Evolutionary conservation across 2,329 filamentous ascomycete species (phyloP), one percentile per base, ranked within the genome.

Genomic region (Ceratocystis smalleyi): DNA sequence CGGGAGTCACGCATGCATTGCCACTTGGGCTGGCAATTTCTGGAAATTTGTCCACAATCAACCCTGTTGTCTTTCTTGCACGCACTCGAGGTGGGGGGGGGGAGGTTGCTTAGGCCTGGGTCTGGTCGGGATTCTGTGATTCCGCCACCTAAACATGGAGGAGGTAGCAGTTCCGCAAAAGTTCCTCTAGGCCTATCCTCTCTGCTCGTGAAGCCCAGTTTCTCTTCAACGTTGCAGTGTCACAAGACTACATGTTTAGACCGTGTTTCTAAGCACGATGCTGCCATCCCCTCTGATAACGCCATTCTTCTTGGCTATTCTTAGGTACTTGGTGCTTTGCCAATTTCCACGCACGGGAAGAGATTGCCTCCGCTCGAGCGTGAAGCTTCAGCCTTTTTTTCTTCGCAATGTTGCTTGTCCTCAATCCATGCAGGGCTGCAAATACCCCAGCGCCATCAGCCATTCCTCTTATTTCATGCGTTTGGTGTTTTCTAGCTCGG

Each of bases 111-210:
- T n/a, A 8, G 47, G 15, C 17, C 8, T 27, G 47, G 22, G 22
- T 22, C 22, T 51, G 27, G 2, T 51, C 22, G 47, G 47, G 17
- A 19, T 47, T 22, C 45, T 10, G 5, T n/a, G n/a, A n/a, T 47
- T 47, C 47, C 47, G 19, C n/a, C 24, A 15, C 27, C 51, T 55
- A 15, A 30, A 17, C 51, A 55, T 32, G 30, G 45, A 12, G 24
- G 54, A 57, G 54, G 30, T 57, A 17, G 54, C 54, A 57, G 27
- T 57, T 57, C 54, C 54, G 32, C 54, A 32, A 57, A 57, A 35
- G 54, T 32, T n/a, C 54, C 54, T 35, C 17, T 17, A 32, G 54
- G 7, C 17, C 19, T 8, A 15, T n/a, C 7, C 32, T 27, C n/a
- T 15, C 22, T 15, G n/a, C 54, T 40, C 35, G 35, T n/a, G 54